These are phyloP conservation scores for Carex pumila DNA, from an alignment of 176 grass and related monocot species.

Conservation along the genomic window DNA sequence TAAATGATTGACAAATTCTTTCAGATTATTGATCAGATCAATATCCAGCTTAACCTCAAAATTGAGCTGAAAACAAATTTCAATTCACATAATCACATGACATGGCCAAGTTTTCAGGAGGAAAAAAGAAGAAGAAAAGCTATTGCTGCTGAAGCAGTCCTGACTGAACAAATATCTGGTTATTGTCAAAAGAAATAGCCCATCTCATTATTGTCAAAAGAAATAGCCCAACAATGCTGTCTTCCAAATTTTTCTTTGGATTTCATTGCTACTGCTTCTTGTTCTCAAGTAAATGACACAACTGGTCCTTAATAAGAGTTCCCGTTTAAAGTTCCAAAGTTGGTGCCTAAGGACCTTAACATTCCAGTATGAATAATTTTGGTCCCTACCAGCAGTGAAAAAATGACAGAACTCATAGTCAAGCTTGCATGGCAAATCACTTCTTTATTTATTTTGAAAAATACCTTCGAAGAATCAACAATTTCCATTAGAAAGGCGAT, in stretches of 20 bases:
- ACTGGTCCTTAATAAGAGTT: not conserved
- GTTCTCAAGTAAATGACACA: not conserved
- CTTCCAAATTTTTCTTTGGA: not conserved
- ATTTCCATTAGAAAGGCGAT: not conserved
- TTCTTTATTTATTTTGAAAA: not conserved
- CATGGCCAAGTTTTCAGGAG: not conserved
- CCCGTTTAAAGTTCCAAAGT: not conserved
- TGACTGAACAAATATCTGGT: not conserved
- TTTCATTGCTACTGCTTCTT: not conserved
- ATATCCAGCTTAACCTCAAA: conserved; percentile 55
- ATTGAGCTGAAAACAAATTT: conserved; percentile 67
- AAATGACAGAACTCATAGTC: not conserved
- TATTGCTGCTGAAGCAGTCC: not conserved
- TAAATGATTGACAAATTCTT: conserved; percentile 75
- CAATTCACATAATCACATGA: not conserved
- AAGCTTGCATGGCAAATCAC: not conserved
- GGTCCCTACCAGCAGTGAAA: not conserved
- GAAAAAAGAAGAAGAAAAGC: not conserved
- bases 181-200: not conserved
- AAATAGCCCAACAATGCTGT: not conserved
- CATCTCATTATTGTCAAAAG: not conserved
- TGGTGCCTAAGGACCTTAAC: not conserved
- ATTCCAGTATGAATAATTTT: not conserved
- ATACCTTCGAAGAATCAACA: not conserved
- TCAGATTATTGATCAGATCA: conserved; percentile 70